phyloP scores from a whole-genome alignment of 1,139 yeast genomes.

The Pichia sp. region DNA sequence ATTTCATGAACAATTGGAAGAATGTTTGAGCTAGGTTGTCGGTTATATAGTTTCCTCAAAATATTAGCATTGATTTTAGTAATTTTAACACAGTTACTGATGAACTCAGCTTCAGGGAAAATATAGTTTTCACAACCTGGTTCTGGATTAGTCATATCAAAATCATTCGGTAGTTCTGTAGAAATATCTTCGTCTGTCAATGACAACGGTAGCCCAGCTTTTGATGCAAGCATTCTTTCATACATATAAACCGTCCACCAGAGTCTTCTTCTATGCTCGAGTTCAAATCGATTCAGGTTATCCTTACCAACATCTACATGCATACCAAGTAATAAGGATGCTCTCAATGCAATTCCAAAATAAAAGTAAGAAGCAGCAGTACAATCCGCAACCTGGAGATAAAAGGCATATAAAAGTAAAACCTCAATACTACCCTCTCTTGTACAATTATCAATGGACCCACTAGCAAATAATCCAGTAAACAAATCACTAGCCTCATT shows the following conservation, averaged over 20 bases:
- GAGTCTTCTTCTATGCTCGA: constrained; percentile 73
- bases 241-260: constrained; percentile 95
- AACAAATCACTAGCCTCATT: constrained; percentile 70
- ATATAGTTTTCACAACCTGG: constrained; percentile 57
- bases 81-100: constrained; percentile 70
- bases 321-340: constrained; percentile 70
- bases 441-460: constrained; percentile 70
- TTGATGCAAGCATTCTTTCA: constrained; percentile 78
- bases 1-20: constrained; percentile 67
- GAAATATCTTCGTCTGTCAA: constrained; percentile 74
- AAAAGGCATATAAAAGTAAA: constrained; percentile 67
- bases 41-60: constrained; percentile 63
- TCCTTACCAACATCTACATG: constrained; percentile 78
- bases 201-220: constrained; percentile 76
- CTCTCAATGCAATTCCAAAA: constrained; percentile 70
- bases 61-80: constrained; percentile 76
- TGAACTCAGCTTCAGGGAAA: constrained; percentile 75
- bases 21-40: constrained; percentile 67
- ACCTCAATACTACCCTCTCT: constrained; percentile 83
- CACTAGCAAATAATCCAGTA: constrained; percentile 68
- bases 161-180: constrained; percentile 68
- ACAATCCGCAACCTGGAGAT: constrained; percentile 78
- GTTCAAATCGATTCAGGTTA: constrained; percentile 51
- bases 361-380: constrained; percentile 76
- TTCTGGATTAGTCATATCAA: constrained; percentile 52